Base-by-base conservation (phyloP, 192 early-diverging fungal species). In the Jimgerdemannia lactiflua region DNA sequence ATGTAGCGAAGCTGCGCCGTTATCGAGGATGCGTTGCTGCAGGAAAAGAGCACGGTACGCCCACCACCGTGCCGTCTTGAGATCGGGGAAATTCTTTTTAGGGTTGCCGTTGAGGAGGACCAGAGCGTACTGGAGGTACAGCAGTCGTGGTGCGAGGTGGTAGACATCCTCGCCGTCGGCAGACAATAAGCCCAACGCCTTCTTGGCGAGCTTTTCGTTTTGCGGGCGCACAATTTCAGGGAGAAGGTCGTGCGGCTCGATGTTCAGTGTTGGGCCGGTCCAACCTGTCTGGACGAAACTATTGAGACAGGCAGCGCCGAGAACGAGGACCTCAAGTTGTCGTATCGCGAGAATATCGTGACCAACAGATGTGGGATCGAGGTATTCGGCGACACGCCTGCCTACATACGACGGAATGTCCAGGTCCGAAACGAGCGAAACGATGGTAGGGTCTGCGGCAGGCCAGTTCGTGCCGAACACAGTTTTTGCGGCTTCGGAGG, bases 101-200 rank as follows among this genome's bases (percentile, higher is more conserved):
- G 65, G 39, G 4, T 70, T 74, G 20, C 92, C 91, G 6, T 91
- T 86, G 40, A 98, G 81, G 70, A 95, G 77, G 14, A 86, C 76
- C 17, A 85, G 80, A 0, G 96, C 91, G 44, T 95, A 79, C 41
- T 83, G 75, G 70, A 99, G 77, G 66, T 92, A 91, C 67, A 92
- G 74, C 4, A 94, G 89, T 10, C 86, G 78, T 7, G 89, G 87
- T 0, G 94, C 87, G 59, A 97, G 83, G 65, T 91, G 88, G 78
- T 97, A 99, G 10, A 89, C 91, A 39, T 94, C 91, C 81, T 97
- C 97, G 68, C 93, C 91, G 73, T 96, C 97, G 10, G 83, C 88
- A 65, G 89, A 83, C 42, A 97, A 85, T 4, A 78, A 70, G 41
- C 84, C 73, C 0, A 95, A 70, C 8, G 79, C 82, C 29, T 82